A percentile compares a stretch with the other conserved stretches of the same genome.
phyloP scores from a whole-genome alignment of 345 rosid genomes.

The Arabidopsis thaliana region TAIR10.1 NC_003070.9:219001-219500 shows the following conservation, averaged over 20 bases:
- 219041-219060: conserved; percentile 23
- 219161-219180: not conserved
- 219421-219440: conserved; percentile 85
- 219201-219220: conserved; percentile 68
- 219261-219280: conserved; percentile 70
- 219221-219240: conserved; percentile 62
- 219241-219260: conserved; percentile 86
- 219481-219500: conserved; percentile 86
- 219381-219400: conserved; percentile 99
- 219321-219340: conserved; percentile 79
- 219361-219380: conserved; percentile 85
- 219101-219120: not conserved
- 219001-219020: conserved; percentile 43
- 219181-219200: conserved; percentile 26
- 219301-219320: conserved; percentile 88
- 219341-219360: conserved; percentile 98
- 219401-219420: conserved; percentile 84
- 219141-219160: not conserved
- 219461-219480: conserved; percentile 83
- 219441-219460: conserved; percentile 97
- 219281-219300: conserved; percentile 96
- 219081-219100: conserved; percentile 34
- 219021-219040: conserved; percentile 35
- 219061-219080: conserved; percentile 27
- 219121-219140: conserved; percentile 7